Evolutionary conservation across 1,139 yeast species (phyloP).

Genomic region (Kodamaea fungicola): DNA sequence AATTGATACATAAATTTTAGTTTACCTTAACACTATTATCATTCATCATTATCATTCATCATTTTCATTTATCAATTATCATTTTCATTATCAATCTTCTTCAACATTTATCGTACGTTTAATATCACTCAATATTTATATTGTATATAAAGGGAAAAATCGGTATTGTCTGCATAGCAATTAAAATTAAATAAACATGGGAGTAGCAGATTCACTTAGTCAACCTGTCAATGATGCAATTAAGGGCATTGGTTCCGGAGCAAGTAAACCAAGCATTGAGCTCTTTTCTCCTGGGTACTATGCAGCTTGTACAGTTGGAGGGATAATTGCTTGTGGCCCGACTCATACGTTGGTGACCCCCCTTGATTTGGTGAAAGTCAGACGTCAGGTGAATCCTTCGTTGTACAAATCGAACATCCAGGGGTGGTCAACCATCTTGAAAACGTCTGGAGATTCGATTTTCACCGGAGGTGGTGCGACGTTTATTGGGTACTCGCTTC

Average conservation of each 20-base stretch:
- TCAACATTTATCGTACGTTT: no score
- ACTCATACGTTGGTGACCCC: slow-evolving; percentile 94
- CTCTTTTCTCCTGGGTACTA: slow-evolving; percentile 71
- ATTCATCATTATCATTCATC: no score
- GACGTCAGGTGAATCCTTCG: slow-evolving; percentile 77
- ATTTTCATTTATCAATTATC: no score
- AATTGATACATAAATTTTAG: no score
- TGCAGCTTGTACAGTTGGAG: slow-evolving; percentile 84
- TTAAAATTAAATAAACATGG: slow-evolving; percentile 11
- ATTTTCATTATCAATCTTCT: no score
- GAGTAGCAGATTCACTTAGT: slow-evolving; percentile 27
- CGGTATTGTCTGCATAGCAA: no score
- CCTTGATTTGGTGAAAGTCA: slow-evolving; percentile 85
- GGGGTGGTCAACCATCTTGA: slow-evolving; percentile 73
- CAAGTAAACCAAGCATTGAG: slow-evolving; percentile 32
- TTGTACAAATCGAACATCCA: slow-evolving; percentile 72
- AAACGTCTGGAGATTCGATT: slow-evolving; percentile 72
- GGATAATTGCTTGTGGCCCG: slow-evolving; percentile 90
- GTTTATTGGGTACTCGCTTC: slow-evolving; percentile 83
- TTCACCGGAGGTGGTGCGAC: slow-evolving; percentile 91
- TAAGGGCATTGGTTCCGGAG: slow-evolving; percentile 10
- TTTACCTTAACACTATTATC: no score
- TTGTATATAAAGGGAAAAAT: no score
- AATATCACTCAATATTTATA: no score
- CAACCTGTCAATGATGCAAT: slow-evolving; percentile 33